phyloP scores from a whole-genome alignment of 2,329 filamentous ascomycete genomes.

The Aspergillus sp. region DNA sequence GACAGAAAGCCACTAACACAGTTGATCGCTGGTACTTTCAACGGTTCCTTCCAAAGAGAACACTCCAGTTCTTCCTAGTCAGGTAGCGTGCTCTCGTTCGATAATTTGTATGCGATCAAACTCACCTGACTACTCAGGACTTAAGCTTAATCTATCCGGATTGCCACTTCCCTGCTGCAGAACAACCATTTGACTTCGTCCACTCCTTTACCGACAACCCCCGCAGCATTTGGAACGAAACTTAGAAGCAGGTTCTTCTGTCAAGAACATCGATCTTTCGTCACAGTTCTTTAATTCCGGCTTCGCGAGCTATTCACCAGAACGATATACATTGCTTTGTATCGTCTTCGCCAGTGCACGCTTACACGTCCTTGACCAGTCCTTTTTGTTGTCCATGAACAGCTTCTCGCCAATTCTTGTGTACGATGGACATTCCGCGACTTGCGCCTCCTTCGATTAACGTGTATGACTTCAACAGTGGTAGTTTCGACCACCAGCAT shows the following conservation, averaged over 20 bases:
- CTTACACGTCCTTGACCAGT: background rate
- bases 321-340: background rate
- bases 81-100: background rate
- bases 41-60: background rate
- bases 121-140: background rate
- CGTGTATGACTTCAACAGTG: conserved; percentile 44
- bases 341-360: conserved; percentile 3
- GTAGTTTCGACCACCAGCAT: conserved; percentile 33
- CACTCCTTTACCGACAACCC: background rate
- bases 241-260: conserved; percentile 26
- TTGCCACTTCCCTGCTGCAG: background rate
- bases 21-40: conserved; percentile 10
- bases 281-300: background rate
- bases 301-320: background rate
- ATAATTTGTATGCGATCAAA: background rate
- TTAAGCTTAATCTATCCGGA: conserved; percentile 4
- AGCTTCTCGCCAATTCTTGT: conserved; percentile 25
- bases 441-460: conserved; percentile 45
- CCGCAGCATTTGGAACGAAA: conserved; percentile 3
- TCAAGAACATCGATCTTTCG: background rate
- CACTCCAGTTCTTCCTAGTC: background rate
- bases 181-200: background rate
- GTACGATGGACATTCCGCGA: conserved; percentile 50
- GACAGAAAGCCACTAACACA: conserved; percentile 15
- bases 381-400: conserved; percentile 16